Evolutionary conservation across 495 filamentous ascomycete genomes (phyloP), one percentile per base, ranked within the genome.

Genomic region (Aspergillus biplanus): DNA sequence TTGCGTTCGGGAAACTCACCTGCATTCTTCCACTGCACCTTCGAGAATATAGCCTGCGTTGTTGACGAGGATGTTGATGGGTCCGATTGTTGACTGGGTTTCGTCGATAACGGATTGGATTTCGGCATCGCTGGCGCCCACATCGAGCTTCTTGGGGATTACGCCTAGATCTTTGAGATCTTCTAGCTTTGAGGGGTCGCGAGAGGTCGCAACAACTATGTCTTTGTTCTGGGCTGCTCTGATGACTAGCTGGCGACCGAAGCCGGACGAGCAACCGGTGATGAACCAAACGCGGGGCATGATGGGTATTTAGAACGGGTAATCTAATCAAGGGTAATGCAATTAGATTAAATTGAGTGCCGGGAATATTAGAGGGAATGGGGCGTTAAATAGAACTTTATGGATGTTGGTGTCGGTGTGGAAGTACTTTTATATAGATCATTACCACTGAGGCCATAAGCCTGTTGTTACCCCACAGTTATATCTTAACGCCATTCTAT

Each of bases 141-240:
- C 74, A 61, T 85, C 79, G 11, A 83, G 72, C 54, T 73, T 62
- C 7, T 79, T 52, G 6, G 64, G 66, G n/a, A 71, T 64, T 7
- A 74, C 77, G 15, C 78, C 8, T 11, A 44, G 68, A 2, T 69
- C 67, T 47, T 75, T 61, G 15, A 83, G 70, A 34, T 74, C 64
- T 33, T 70, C 56, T 33, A 83, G 73, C 42, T 67, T 69, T 5
- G 70, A 67, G 1, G 70, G 66, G 61, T 72, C 69, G 37, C 83
- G 82, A 9, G 80, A 80, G 5, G 81, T 81, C 8, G 84, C 84
- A 58, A 88, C 81, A 35, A 86, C 81, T 49, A 69, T 73, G 69
- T 86, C 82, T 3, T 82, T 83, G n/a, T 76, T 72, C 6, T 74
- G 65, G n/a, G 81, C 73, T 35, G 82, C 74, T 7, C 75, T 11